phyloP scores from a whole-genome alignment of 164 flowering plant species.

The Sextonia rubra region DNA sequence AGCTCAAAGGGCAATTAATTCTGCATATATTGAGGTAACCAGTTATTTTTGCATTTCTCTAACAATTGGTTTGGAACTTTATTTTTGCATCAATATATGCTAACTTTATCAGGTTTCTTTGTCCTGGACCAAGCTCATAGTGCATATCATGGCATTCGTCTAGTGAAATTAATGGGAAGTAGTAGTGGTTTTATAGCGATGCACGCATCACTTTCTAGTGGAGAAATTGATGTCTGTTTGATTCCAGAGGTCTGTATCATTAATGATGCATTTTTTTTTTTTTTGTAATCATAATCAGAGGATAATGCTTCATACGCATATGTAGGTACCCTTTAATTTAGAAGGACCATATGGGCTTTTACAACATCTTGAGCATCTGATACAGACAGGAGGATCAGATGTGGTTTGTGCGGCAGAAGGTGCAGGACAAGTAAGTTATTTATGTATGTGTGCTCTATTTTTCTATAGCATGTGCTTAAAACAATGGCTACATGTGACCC shows the following conservation, averaged over 20 bases:
- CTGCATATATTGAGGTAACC: slow-evolving; percentile 46
- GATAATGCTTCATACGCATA: not conserved
- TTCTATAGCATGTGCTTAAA: not conserved
- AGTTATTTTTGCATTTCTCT: not conserved
- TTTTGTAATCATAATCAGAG: not conserved
- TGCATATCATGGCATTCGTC: slow-evolving; percentile 44
- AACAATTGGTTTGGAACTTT: not conserved
- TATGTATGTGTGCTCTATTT: not conserved
- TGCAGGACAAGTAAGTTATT: slow-evolving; percentile 39
- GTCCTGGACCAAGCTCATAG: slow-evolving; percentile 31
- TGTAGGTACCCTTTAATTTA: slow-evolving; percentile 35
- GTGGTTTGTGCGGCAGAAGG: slow-evolving; percentile 50
- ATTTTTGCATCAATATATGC: not conserved
- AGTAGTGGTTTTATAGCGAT: slow-evolving; percentile 48
- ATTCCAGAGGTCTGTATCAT: slow-evolving; percentile 37
- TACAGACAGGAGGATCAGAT: slow-evolving; percentile 38
- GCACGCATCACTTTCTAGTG: slow-evolving; percentile 49
- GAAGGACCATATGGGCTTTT: slow-evolving; percentile 40
- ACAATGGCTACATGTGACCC: not conserved
- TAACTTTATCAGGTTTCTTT: not conserved
- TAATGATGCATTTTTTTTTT: not conserved
- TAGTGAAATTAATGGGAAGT: slow-evolving; percentile 50
- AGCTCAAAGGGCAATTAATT: slow-evolving; percentile 49
- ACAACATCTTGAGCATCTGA: slow-evolving; percentile 34
- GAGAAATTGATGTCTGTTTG: slow-evolving; percentile 42